Base-by-base conservation (phyloP, 176 grass and related monocot species). In the Oryza rufipogon region DNA sequence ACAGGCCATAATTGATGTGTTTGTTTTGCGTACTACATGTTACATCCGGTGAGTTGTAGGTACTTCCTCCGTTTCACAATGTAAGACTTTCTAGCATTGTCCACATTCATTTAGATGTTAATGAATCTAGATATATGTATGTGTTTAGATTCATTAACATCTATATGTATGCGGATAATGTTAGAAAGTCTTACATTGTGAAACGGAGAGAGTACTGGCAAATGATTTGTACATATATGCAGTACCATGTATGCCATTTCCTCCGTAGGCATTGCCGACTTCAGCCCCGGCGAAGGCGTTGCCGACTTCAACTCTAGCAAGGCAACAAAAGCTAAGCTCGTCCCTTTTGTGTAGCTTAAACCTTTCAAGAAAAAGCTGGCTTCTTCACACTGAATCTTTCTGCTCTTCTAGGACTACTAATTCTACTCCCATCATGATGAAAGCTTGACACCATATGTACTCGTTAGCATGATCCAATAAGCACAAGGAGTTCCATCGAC, bases 201-300 rank as follows among this genome's bases (percentile, higher is more conserved):
- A 28, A 28, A 28, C 2, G 28, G 28, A 28, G 28, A 2, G 28
- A 28, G 28, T 28, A 34, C 19, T 68, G 6, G 16, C 11, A 49
- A 68, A 73, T 73, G 12, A 73, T 28, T 28, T 47, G 70, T 73
- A 47, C 42, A 25, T 73, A 47, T 23, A 14, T 73, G 70, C 42
- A 26, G 70, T 73, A 23, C 67, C 5, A 41, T 65, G 25, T 65
- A 13, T 66, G 72, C 19, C 16, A 41, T 41, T 7, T 41, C 39
- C 39, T 41, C 72, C 1, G 16, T 17, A 54, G 51, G 15, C 51
- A 6, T 19, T 75, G 17, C 20, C 17, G 17, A 71, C 25, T 32
- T 13, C 22, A 51, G 6, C 33, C 16, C 49, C 5, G 4, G 15
- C 15, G 28, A 33, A 6, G 9, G 36, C 28, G 7, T 6, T 20